Evolutionary conservation across 441 rosid species (phyloP).

Genomic region (Populus hybrid): DNA sequence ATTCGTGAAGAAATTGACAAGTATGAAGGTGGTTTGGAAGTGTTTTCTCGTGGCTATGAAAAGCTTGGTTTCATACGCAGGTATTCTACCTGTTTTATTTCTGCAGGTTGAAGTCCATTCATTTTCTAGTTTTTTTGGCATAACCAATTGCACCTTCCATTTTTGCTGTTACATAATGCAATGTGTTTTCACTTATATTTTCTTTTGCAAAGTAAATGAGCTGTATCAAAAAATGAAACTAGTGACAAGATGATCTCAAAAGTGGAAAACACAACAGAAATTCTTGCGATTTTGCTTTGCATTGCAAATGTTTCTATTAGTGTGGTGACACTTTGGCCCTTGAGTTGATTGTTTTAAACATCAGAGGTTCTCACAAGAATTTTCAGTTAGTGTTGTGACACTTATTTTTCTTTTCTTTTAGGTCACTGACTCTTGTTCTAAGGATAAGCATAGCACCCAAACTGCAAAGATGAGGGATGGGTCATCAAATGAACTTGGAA

Average conservation of each 20-base stretch:
- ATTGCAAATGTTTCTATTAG: neutral
- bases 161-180: neutral
- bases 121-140: neutral
- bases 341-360: neutral
- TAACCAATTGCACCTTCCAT: conserved; percentile 7
- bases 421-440: neutral
- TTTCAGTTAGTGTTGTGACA: neutral
- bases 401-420: too few species aligned
- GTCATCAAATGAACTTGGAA: neutral
- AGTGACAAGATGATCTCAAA: neutral
- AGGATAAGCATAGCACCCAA: neutral
- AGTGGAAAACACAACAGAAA: neutral
- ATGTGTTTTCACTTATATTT: neutral
- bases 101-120: conserved; percentile 1
- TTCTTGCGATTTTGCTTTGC: neutral
- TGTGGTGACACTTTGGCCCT: conserved; percentile 4
- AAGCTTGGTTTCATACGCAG: conserved; percentile 84
- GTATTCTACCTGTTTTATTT: conserved; percentile 34
- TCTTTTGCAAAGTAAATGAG: neutral
- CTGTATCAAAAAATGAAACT: conserved; percentile 1
- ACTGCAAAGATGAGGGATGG: neutral
- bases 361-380: neutral
- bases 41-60: conserved; percentile 92
- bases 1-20: conserved; percentile 71
- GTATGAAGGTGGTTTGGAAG: conserved; percentile 88